Percentiles rank a stretch among this genome's conserved stretches.
Conservation (phyloP, 2,329 filamentous ascomycete genomes). For the Colletotrichum eleusines region DNA sequence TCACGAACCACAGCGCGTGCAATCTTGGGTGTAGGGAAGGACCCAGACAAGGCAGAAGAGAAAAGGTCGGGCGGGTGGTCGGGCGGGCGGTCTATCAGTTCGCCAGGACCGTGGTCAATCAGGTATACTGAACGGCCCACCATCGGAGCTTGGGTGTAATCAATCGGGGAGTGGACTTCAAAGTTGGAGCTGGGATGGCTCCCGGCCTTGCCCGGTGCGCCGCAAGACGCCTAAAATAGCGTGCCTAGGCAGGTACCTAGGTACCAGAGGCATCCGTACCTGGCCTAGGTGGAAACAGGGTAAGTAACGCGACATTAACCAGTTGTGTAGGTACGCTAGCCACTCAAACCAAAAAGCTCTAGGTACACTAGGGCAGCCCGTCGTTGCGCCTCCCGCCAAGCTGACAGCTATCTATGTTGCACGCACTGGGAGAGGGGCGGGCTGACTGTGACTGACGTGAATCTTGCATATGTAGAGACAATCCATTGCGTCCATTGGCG, state of each 20-base stretch:
- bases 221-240: too few species aligned
- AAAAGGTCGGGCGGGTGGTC: too few species aligned
- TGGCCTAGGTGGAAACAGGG: too few species aligned
- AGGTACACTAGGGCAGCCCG: neutral
- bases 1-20: constrained; percentile 16
- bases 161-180: neutral
- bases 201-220: constrained; percentile 1
- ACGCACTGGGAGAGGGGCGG: neutral
- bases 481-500: constrained; percentile 22
- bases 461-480: constrained; percentile 5
- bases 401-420: constrained; percentile 22
- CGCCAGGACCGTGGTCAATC: constrained; percentile 21
- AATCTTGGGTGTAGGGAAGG: constrained; percentile 36
- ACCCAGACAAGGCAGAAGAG: constrained; percentile 24
- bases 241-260: too few species aligned
- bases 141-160: constrained; percentile 31
- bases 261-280: too few species aligned
- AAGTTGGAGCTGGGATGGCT: constrained; percentile 21
- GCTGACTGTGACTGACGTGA: neutral
- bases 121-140: constrained; percentile 30
- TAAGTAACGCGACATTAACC: neutral
- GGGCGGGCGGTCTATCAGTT: constrained; percentile 20
- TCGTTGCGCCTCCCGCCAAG: constrained; percentile 13
- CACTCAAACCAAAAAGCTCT: constrained; percentile 3
- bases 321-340: neutral